Base-by-base conservation (phyloP, 805 yeast species). In the Candida montana region DNA sequence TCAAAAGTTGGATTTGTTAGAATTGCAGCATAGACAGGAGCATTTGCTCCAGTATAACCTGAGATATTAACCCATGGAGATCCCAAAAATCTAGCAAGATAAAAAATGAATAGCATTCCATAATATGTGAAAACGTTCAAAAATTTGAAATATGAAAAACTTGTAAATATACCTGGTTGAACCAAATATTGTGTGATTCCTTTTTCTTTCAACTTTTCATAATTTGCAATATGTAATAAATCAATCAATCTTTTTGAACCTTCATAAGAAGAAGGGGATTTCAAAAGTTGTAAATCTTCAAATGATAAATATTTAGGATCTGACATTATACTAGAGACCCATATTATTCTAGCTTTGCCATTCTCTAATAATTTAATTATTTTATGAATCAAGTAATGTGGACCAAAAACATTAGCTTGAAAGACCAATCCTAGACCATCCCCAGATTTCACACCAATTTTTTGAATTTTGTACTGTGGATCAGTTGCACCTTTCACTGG, bases 371-470 rank as follows among this genome's bases (percentile, higher is more conserved):
- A 62, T 3, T 77, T 77, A 31, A 69, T 60, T 17, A 91, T 63
- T 48, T 75, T 79, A 51, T 83, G 85, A 40, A 90, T 71, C 40
- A 93, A 65, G 61, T 81, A 93, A 65, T 85, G 90, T 2, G 98
- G 98, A 0, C 95, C 96, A 64, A 93, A 87, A n/a, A 91, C 96
- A 58, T 93, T 93, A 5, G 93, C 95, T 63, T 93, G 95, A 67
- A 91, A 93, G 4, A 89, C 88, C 24, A 84, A 65, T 2, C 98
- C 97, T 69, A 91, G 52, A 0, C 77, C 89, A 62, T 93, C 99
- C 16, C 55, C 59, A 1, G 95, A 77, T 54, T 74, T 78, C 20
- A 81, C 80, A 4, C 97, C 96, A 15, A 77, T 71, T 43, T 74
- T 71, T 68, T 93, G 98, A 30, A 83, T 72, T 62, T 91, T 89